phyloP scores from a whole-genome alignment of 2,329 filamentous ascomycete genomes.

The Phialophora expanda region DNA sequence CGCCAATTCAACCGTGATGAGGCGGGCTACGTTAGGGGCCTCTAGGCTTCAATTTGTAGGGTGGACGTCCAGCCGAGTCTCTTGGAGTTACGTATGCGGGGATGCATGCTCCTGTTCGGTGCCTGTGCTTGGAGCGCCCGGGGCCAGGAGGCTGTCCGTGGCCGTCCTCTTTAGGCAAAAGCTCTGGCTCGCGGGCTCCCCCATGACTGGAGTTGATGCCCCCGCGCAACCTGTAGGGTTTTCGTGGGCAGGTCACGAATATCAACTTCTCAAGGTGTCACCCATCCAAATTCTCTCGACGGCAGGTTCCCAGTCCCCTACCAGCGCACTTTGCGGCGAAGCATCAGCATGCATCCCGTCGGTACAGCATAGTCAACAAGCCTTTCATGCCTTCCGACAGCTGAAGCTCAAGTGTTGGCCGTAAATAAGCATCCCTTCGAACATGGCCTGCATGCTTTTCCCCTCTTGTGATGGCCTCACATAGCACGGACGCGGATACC shows the following conservation, averaged over 20 bases:
- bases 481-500: constrained; percentile 15
- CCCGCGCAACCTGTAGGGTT: neutral
- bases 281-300: neutral
- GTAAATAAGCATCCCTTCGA: constrained; percentile 4
- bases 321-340: neutral
- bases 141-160: too few species aligned
- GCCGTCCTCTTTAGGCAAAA: neutral
- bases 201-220: neutral
- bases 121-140: neutral
- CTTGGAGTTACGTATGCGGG: neutral
- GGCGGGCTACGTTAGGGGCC: neutral
- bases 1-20: neutral
- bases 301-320: neutral
- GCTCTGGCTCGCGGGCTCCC: neutral
- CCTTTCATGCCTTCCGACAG: neutral
- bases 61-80: neutral
- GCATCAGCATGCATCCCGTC: neutral
- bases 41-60: neutral
- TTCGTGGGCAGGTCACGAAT: neutral
- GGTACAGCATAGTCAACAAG: neutral
- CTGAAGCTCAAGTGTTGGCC: neutral
- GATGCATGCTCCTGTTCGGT: neutral
- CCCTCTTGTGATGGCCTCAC: constrained; percentile 30
- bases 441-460: constrained; percentile 23
- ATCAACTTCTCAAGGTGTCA: neutral